Evolutionary conservation across 2,329 filamentous ascomycete genomes (phyloP).

Genomic region (Gaeumannomyces sp.): DNA sequence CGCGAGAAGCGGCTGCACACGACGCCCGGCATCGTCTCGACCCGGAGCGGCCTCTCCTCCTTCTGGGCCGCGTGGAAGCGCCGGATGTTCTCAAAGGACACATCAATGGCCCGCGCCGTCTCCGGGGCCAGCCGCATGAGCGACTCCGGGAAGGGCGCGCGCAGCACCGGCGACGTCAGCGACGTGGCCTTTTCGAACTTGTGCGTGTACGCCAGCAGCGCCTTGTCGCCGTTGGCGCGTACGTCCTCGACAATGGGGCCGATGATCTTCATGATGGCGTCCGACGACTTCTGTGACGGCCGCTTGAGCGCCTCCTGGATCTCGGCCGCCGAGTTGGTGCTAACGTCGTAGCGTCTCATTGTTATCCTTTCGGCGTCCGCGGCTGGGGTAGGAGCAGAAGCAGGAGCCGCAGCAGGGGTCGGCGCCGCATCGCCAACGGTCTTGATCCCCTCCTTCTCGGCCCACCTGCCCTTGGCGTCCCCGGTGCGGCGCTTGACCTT

Average conservation of each 20-base stretch:
- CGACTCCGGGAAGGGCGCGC: constrained; percentile 77
- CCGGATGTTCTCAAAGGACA: constrained; percentile 88
- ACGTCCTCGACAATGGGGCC: constrained; percentile 88
- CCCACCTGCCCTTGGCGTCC: constrained; percentile 91
- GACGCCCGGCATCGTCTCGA: constrained; percentile 98
- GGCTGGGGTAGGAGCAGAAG: constrained; percentile 31
- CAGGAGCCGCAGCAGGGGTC: constrained; percentile 24
- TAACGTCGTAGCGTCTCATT: constrained; percentile 74
- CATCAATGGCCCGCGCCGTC: constrained; percentile 86
- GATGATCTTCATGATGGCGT: constrained; percentile 86
- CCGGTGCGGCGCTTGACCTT: constrained; percentile 92
- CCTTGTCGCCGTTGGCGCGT: constrained; percentile 75
- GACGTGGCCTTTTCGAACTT: constrained; percentile 97
- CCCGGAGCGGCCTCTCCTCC: constrained; percentile 71
- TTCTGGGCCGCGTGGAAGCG: constrained; percentile 91
- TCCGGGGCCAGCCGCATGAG: constrained; percentile 82
- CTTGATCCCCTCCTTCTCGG: constrained; percentile 69
- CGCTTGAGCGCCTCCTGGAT: constrained; percentile 74
- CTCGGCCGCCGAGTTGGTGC: constrained; percentile 55
- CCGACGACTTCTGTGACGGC: constrained; percentile 91
- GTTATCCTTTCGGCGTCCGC: constrained; percentile 55
- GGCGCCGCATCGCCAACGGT: constrained; percentile 28
- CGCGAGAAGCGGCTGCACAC: constrained; percentile 88
- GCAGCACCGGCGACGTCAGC: constrained; percentile 80
- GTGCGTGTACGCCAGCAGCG: constrained; percentile 87